A percentile compares a stretch with the other conserved stretches of the same genome.
Conservation (phyloP, 169 alveolate species). For the Plasmodium inui region DNA sequence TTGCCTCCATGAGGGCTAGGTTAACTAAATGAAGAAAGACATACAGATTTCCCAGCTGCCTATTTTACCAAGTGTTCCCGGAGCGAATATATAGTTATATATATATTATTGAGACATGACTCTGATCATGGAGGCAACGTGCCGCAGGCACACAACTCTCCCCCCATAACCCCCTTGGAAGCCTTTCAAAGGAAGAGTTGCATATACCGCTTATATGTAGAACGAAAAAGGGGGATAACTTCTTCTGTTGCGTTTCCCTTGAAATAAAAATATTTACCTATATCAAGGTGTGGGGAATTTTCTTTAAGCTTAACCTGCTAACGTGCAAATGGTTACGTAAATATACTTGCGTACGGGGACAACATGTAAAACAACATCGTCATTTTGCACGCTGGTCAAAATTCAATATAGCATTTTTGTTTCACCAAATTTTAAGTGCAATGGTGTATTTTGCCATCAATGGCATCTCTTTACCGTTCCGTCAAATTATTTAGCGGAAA, state of each 20-base stretch:
- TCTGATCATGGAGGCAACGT: background rate
- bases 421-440: background rate
- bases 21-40: background rate
- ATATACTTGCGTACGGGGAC: background rate
- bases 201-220: background rate
- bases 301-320: background rate
- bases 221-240: background rate
- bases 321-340: background rate
- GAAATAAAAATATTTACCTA: conserved; percentile 10
- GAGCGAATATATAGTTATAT: background rate
- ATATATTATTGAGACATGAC: background rate
- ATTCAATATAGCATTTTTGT: background rate
- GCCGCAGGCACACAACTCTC: background rate
- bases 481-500: background rate
- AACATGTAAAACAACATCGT: background rate
- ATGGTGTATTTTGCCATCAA: background rate
- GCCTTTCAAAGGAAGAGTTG: background rate
- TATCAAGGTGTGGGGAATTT: background rate
- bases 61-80: background rate
- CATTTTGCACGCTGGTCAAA: background rate
- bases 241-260: background rate
- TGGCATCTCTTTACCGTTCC: background rate
- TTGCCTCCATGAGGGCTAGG: background rate
- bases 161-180: background rate
- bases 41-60: background rate